Evolutionary conservation across 2,329 filamentous ascomycete species (phyloP).

Genomic region (Ophioceras dolichostomum): DNA sequence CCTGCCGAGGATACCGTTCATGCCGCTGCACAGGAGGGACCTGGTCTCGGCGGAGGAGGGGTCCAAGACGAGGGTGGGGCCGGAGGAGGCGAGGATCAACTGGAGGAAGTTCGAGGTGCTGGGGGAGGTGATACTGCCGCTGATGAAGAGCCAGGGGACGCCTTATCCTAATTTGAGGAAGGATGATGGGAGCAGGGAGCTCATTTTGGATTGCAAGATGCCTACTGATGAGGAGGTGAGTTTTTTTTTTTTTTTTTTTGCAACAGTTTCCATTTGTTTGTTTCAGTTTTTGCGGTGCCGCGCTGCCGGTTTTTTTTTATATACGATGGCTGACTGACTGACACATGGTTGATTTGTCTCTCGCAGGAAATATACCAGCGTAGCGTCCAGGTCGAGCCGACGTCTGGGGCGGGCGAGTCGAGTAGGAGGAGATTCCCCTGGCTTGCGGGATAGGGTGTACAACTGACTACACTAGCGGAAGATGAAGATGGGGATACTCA

Average conservation of each 20-base stretch:
- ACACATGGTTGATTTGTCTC: conserved; percentile 7
- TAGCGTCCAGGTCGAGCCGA: conserved; percentile 45
- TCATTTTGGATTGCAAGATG: conserved; percentile 75
- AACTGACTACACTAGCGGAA: no score
- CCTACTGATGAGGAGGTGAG: conserved; percentile 78
- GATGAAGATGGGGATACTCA: no score
- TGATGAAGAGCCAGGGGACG: conserved; percentile 83
- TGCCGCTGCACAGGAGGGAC: conserved; percentile 80
- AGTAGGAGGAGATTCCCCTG: conserved; percentile 55
- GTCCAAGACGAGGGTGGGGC: conserved; percentile 76
- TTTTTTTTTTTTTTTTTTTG: conserved; percentile 7
- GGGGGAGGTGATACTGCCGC: conserved; percentile 77
- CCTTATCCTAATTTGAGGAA: conserved; percentile 63
- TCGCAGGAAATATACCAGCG: conserved; percentile 50
- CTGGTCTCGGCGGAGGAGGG: conserved; percentile 87
- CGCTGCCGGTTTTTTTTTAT: background rate
- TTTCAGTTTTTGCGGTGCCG: background rate
- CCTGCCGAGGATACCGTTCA: conserved; percentile 80
- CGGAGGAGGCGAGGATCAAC: conserved; percentile 66
- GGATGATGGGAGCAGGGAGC: conserved; percentile 57
- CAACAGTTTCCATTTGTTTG: background rate
- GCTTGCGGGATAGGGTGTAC: no score
- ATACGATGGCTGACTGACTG: no score
- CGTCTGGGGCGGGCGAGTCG: conserved; percentile 30
- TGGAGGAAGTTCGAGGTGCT: conserved; percentile 98